Evolutionary conservation across 805 yeast species (phyloP).

Genomic region (Allodekkera sacchari): DNA sequence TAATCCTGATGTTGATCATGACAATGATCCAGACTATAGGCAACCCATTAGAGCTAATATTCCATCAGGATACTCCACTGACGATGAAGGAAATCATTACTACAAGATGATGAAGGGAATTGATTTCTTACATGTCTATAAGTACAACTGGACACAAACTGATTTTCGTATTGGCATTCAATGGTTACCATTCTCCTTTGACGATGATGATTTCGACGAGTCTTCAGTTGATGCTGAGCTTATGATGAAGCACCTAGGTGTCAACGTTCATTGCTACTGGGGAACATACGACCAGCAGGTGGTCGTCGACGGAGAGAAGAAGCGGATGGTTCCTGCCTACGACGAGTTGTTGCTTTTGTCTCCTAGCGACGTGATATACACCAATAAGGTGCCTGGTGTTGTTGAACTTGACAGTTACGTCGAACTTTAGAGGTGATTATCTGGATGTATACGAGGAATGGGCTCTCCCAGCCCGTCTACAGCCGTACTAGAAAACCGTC

Average conservation of each 20-base stretch:
- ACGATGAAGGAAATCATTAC: slow-evolving; percentile 25
- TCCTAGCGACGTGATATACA: slow-evolving; percentile 56
- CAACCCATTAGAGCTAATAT: slow-evolving; percentile 8
- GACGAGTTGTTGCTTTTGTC: slow-evolving; percentile 62
- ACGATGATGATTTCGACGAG: slow-evolving; percentile 30
- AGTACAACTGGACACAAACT: slow-evolving; percentile 47
- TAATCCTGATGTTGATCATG: slow-evolving; percentile 22
- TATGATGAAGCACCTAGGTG: slow-evolving; percentile 34
- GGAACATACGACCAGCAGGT: slow-evolving; percentile 53
- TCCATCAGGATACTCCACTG: slow-evolving; percentile 40
- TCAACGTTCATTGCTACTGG: slow-evolving; percentile 66
- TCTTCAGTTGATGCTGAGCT: slow-evolving; percentile 9
- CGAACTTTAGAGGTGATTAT: slow-evolving; percentile 14
- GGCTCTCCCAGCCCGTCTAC: too few species aligned
- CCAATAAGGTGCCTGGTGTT: slow-evolving; percentile 62
- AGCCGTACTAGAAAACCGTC: too few species aligned
- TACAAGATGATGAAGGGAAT: slow-evolving; percentile 57
- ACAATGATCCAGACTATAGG: slow-evolving; percentile 2
- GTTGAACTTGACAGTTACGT: slow-evolving; percentile 37
- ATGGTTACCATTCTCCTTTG: slow-evolving; percentile 62
- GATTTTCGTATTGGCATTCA: slow-evolving; percentile 55
- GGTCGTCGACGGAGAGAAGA: slow-evolving; percentile 29
- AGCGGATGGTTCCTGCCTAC: slow-evolving; percentile 53
- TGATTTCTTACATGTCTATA: slow-evolving; percentile 54
- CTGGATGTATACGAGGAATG: too few species aligned